Evolutionary conservation across 2,329 filamentous ascomycete species (phyloP), one percentile per base, ranked within the genome.

Genomic region (Talaromyces sp.): DNA sequence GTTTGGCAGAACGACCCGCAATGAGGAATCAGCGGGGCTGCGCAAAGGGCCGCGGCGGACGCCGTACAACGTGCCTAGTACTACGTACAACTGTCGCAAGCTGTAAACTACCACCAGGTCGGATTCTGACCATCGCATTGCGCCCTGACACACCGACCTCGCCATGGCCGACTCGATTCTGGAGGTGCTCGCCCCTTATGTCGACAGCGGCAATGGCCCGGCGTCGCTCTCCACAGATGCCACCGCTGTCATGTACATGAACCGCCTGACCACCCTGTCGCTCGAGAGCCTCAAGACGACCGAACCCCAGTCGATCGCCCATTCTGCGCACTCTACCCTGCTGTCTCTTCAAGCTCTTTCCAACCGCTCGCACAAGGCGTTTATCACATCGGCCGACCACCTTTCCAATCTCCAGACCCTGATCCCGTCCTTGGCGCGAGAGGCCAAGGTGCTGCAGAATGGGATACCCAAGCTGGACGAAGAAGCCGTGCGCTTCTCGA

Each of bases 341-440:
- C 85, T 96, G 46, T 90, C 91, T 0, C 83, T 98, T 1, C 95
- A 99, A 73, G 85, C 86, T 0, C 85, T 98, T 55, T 93, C 93
- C 8, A 96, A 96, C 68, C 89, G 90, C 66, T 96, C 93, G 0
- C 89, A 97, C 75, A 90, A 89, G 71, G 83, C 88, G 19, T 87
- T 98, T 65, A 92, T 97, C 67, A 82, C 87, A 58, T 95, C 93
- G 4, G 87, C 90, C 24, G 84, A 86, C 66, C 88, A 90, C 67
- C 87, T 98, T 68, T 83, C 85, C n/a, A 86, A 86, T 10, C 82
- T 98, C 8, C 81, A 82, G 55, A 80, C 82, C n/a, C 84, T 87
- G 0, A 80, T 99, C n/a, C 90, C 91, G 0, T 74, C 79, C 14
- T 79, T 98, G 51, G 85, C 84, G 41, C 80, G 82, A 55, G 84